phyloP scores from a whole-genome alignment of 176 grass and related monocot genomes.

The Melocanna baccifera region DNA sequence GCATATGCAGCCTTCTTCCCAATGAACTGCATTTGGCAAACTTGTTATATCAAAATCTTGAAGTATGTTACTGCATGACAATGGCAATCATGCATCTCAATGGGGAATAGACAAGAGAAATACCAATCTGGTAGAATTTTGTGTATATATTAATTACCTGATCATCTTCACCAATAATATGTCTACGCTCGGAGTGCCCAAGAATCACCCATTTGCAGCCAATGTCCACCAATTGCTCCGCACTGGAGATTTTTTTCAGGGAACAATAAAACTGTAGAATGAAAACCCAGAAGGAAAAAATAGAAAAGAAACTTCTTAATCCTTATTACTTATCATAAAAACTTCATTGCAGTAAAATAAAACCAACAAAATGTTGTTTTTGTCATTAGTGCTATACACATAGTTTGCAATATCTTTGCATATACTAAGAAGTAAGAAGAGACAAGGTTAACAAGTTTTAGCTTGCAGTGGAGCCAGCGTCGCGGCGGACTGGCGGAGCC shows the following conservation, averaged over 20 bases:
- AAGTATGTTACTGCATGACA: not conserved
- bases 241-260: conserved; percentile 40
- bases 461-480: too few relatives aligned
- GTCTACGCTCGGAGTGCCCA: conserved; percentile 85
- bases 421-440: conserved; percentile 15
- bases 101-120: not conserved
- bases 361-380: not conserved
- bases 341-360: not conserved
- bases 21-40: conserved; percentile 65
- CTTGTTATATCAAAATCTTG: conserved; percentile 3
- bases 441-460: not conserved
- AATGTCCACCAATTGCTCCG: conserved; percentile 87
- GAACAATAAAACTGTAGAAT: conserved; percentile 18
- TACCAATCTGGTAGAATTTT: conserved; percentile 21
- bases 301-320: not conserved
- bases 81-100: not conserved
- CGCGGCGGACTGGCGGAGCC: too few relatives aligned
- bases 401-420: not conserved
- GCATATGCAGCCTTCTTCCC: conserved; percentile 97
- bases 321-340: not conserved
- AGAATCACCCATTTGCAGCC: conserved; percentile 97
- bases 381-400: not conserved
- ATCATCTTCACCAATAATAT: conserved; percentile 91
- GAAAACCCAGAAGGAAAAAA: conserved; percentile 3
- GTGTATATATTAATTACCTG: conserved; percentile 38